Percentiles rank a stretch among this genome's conserved stretches.
These are phyloP conservation scores for Coemansia sp. DNA, from an alignment of 192 early-diverging fungal genomes.

Conservation along the genomic window DNA sequence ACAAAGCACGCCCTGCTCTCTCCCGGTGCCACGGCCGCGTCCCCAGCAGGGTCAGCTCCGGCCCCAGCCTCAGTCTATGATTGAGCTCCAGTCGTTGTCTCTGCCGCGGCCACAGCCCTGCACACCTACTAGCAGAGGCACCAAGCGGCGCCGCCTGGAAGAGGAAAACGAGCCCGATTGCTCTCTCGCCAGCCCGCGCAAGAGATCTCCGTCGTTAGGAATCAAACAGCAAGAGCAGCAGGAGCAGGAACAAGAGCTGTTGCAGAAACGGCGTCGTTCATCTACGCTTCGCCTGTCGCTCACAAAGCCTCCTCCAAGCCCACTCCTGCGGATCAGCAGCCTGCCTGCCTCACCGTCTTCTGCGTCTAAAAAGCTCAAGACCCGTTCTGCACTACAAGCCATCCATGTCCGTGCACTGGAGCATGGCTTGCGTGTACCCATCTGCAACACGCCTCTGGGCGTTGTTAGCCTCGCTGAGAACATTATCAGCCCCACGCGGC, in stretches of 20 bases:
- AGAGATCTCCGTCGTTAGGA: slow-evolving; percentile 12
- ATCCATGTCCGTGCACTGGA: slow-evolving; percentile 47
- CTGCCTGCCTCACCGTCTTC: neutral
- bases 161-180: neutral
- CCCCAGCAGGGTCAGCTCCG: slow-evolving; percentile 2
- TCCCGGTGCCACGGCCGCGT: neutral
- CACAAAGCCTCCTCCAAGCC: slow-evolving; percentile 13
- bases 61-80: neutral
- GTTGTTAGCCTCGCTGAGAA: slow-evolving; percentile 29
- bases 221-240: neutral
- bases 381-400: slow-evolving; percentile 33
- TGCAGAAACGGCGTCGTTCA: slow-evolving; percentile 10
- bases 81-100: slow-evolving; percentile 2
- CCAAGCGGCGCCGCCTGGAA: neutral
- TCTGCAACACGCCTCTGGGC: slow-evolving; percentile 46
- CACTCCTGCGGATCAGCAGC: slow-evolving; percentile 7
- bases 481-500: slow-evolving; percentile 20
- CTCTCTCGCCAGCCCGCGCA: neutral
- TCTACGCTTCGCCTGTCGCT: slow-evolving; percentile 17
- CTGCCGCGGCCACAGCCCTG: neutral
- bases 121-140: neutral
- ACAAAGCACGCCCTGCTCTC: neutral
- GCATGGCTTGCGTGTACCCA: slow-evolving; percentile 45
- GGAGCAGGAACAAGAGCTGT: neutral
- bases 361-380: slow-evolving; percentile 21